phyloP scores from a whole-genome alignment of 23 red algal species.

The Gracilaria caudata region DNA sequence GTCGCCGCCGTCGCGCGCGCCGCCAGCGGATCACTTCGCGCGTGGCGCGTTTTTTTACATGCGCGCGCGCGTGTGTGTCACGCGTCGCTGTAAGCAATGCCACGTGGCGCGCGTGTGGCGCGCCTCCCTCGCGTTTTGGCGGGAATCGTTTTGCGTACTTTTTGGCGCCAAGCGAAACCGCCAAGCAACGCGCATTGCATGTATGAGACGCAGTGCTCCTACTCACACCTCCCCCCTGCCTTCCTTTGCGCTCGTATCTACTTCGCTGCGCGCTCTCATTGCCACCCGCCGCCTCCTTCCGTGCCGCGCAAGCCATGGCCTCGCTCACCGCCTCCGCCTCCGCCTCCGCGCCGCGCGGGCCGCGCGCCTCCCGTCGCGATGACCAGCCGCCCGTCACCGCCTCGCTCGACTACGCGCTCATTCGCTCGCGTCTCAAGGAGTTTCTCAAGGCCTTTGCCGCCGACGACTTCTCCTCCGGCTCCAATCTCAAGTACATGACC shows the following conservation, averaged over 20 bases:
- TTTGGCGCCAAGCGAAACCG: constrained; percentile 30
- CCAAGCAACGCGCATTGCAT: no score
- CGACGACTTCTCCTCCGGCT: constrained; percentile 59
- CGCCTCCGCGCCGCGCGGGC: not conserved
- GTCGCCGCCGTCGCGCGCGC: no score
- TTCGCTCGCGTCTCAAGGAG: constrained; percentile 53
- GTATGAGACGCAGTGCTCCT: no score
- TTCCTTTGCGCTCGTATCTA: no score
- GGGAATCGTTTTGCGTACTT: not conserved
- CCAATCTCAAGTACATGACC: constrained; percentile 67
- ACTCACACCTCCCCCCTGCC: no score
- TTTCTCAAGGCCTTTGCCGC: constrained; percentile 49
- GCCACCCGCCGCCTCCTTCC: not conserved
- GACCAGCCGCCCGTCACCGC: not conserved
- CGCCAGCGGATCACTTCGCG: no score
- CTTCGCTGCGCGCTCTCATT: not conserved
- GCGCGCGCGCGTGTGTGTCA: no score
- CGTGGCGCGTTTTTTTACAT: no score
- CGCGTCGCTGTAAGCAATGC: not conserved
- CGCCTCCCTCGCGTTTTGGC: not conserved
- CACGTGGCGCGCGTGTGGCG: not conserved
- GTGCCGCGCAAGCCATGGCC: not conserved
- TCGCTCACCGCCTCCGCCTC: not conserved
- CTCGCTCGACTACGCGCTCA: constrained; percentile 52
- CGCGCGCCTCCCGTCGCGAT: not conserved